Percentiles rank a stretch among this genome's conserved stretches.
These are phyloP conservation scores for Gossypium australe DNA, from an alignment of 345 rosid genomes.

Conservation along the genomic window DNA sequence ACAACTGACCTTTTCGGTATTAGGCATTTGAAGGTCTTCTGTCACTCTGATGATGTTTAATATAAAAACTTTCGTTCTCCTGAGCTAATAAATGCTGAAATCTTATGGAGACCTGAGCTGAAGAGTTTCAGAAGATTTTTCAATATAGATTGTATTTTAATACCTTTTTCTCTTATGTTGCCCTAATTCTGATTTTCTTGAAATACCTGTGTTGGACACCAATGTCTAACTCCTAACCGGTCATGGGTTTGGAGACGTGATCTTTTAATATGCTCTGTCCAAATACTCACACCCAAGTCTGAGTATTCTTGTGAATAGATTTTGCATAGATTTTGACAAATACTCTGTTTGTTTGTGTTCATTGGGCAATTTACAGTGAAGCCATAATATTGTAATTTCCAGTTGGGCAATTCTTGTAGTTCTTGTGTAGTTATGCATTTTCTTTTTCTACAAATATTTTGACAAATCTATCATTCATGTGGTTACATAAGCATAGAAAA, in stretches of 20 bases:
- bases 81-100: slow-evolving; percentile 38
- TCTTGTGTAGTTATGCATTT: neutral
- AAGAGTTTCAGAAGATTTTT: slow-evolving; percentile 21
- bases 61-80: slow-evolving; percentile 46
- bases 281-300: too few relatives aligned
- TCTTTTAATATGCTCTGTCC: too few relatives aligned
- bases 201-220: too few relatives aligned
- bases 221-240: too few relatives aligned
- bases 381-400: neutral
- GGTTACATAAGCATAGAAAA: neutral
- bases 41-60: slow-evolving; percentile 32
- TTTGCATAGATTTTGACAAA: neutral
- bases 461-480: neutral
- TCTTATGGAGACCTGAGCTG: slow-evolving; percentile 44
- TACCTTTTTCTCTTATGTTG: too few relatives aligned
- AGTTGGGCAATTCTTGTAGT: neutral
- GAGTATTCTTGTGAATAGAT: too few relatives aligned
- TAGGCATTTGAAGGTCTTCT: slow-evolving; percentile 10
- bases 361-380: neutral
- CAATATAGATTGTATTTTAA: neutral
- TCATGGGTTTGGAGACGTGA: too few relatives aligned
- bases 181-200: too few relatives aligned
- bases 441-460: neutral
- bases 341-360: neutral
- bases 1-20: neutral